Conservation (phyloP, 805 yeast species). For the Zygosaccharomyces bisporus region DNA sequence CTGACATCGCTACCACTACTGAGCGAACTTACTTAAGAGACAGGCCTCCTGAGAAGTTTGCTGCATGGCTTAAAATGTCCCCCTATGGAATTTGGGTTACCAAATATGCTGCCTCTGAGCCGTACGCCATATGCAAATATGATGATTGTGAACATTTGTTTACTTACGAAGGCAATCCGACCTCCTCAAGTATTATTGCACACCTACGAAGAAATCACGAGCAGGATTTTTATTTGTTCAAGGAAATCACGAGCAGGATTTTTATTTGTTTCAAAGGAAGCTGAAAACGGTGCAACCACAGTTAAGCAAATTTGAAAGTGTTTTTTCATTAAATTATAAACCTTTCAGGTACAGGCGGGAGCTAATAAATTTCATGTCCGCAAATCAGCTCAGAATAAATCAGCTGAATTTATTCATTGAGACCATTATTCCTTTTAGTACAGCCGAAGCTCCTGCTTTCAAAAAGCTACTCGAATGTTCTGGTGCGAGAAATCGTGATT, state of each 20-base stretch:
- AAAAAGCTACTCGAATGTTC: constrained; percentile 10
- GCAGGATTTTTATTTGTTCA: constrained; percentile 17
- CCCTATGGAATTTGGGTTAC: constrained; percentile 20
- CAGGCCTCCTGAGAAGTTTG: constrained; percentile 9
- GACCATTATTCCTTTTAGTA: constrained; percentile 12
- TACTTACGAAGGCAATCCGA: constrained; percentile 14
- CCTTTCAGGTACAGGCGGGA: constrained; percentile 13
- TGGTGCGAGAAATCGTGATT: constrained; percentile 8
- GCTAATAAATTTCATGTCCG: constrained; percentile 8
- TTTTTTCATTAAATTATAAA: constrained; percentile 7
- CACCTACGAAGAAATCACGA: constrained; percentile 14
- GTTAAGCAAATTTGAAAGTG: constrained; percentile 2
- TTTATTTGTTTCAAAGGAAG: constrained; percentile 9
- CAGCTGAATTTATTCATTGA: constrained; percentile 15
- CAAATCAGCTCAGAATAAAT: constrained; percentile 12
- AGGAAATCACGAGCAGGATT: too few relatives aligned
- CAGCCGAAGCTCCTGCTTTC: constrained; percentile 11
- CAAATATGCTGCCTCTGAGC: constrained; percentile 13
- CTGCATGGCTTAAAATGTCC: constrained; percentile 15
- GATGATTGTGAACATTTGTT: constrained; percentile 13
- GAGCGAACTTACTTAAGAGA: constrained; percentile 7
- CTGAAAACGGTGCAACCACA: constrained; percentile 11
- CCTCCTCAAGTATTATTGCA: constrained; percentile 15
- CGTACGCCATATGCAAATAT: constrained; percentile 16
- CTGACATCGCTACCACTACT: constrained; percentile 7